phyloP scores from a whole-genome alignment of 768 basidiomycete genomes.

The Kockovaella imperatae region DNA sequence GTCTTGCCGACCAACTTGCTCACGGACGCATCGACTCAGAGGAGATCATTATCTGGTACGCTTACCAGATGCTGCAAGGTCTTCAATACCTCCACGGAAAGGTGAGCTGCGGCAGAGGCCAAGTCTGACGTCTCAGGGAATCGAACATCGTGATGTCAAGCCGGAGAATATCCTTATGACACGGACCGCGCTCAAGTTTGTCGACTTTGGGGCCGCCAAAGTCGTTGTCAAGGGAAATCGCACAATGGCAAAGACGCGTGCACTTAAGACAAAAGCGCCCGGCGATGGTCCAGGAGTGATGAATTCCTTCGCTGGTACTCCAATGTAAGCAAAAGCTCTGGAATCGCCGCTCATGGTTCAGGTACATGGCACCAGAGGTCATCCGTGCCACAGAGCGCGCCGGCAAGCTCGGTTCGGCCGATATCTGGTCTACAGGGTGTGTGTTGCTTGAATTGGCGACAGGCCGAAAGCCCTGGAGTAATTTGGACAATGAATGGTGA shows the following conservation, averaged over 20 bases:
- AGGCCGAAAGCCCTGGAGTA: constrained; percentile 96
- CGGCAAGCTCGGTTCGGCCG: constrained; percentile 89
- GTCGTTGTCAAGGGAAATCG: constrained; percentile 79
- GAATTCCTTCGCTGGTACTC: constrained; percentile 91
- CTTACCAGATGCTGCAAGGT: constrained; percentile 93
- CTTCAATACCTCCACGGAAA: constrained; percentile 86
- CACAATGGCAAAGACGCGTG: constrained; percentile 55
- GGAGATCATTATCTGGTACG: constrained; percentile 87
- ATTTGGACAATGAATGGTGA: constrained; percentile 97
- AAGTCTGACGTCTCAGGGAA: constrained; percentile 46
- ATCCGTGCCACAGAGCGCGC: constrained; percentile 80
- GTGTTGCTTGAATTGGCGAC: constrained; percentile 96
- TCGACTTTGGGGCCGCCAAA: constrained; percentile 96
- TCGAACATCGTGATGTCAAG: constrained; percentile 95
- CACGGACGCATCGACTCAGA: constrained; percentile 96
- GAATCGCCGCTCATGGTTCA: neutral
- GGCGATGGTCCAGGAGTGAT: constrained; percentile 38
- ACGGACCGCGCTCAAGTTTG: constrained; percentile 79
- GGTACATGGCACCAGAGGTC: constrained; percentile 95
- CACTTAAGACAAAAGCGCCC: constrained; percentile 4
- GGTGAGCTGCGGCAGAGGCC: constrained; percentile 6
- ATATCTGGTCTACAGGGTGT: constrained; percentile 96
- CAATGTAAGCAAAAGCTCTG: constrained; percentile 54
- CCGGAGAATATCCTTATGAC: constrained; percentile 85
- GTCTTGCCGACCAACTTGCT: constrained; percentile 76